These are phyloP conservation scores for Pecoramyces ruminantium DNA, from an alignment of 192 early-diverging fungal species.

Conservation along the genomic window DNA sequence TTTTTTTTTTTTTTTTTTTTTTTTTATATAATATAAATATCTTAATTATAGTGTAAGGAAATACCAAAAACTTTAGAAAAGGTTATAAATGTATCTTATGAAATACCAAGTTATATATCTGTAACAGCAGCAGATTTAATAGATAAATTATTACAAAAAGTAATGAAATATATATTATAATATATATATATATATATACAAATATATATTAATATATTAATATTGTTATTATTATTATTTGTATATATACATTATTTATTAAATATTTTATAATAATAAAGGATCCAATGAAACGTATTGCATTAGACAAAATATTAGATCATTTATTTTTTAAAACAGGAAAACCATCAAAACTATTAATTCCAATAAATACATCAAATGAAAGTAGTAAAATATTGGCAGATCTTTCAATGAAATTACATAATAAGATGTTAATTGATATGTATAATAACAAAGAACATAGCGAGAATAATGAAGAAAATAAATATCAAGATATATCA, in stretches of 20 bases:
- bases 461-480: background rate
- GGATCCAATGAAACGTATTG: constrained; percentile 31
- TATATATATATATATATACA: no score
- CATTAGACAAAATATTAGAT: constrained; percentile 19
- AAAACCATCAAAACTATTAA: background rate
- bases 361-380: background rate
- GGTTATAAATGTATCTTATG: constrained; percentile 27
- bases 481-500: background rate
- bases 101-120: constrained; percentile 32
- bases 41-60: background rate
- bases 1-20: no score
- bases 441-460: background rate
- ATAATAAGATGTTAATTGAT: background rate
- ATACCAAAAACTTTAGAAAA: constrained; percentile 35
- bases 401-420: background rate
- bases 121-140: constrained; percentile 32
- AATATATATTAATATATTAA: no score
- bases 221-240: background rate
- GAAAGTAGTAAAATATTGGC: background rate
- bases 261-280: background rate
- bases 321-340: constrained; percentile 35
- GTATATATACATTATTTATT: no score
- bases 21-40: no score
- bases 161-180: background rate
- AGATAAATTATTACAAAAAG: constrained; percentile 28